Conservation (phyloP, 305 asterid genomes). For the Solanum hybrid region DNA sequence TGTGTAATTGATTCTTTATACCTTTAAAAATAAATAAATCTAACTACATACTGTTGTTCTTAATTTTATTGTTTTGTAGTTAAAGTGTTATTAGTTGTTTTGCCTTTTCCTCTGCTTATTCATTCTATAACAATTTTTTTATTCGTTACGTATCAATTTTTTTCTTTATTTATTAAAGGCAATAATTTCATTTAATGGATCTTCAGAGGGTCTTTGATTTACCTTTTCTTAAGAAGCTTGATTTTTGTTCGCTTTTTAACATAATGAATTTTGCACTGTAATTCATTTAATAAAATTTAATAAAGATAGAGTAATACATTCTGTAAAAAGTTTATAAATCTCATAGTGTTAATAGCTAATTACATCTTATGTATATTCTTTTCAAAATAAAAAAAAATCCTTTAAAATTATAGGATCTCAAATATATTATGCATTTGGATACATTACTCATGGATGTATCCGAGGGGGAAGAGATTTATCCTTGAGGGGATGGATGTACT, state of each 20-base stretch:
- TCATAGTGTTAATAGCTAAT: background rate
- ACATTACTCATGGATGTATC: background rate
- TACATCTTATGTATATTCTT: no score
- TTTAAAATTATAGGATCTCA: background rate
- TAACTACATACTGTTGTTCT: background rate
- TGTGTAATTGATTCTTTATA: background rate
- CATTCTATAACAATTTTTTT: background rate
- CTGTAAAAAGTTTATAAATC: background rate
- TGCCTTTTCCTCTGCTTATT: background rate
- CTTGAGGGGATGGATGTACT: background rate
- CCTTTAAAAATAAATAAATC: background rate
- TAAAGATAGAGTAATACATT: background rate
- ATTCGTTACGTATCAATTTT: background rate
- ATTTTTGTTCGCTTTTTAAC: background rate
- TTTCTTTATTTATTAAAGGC: no score
- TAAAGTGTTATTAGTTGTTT: background rate
- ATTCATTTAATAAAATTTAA: background rate
- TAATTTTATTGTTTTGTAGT: background rate
- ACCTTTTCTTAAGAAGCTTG: background rate
- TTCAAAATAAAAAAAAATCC: background rate
- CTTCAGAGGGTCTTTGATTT: background rate
- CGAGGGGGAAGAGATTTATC: background rate
- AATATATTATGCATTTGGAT: background rate
- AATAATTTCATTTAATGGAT: background rate
- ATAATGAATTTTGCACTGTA: background rate